Base-by-base conservation (phyloP, 352 stramenopile species). In the Globisporangium yorkense region DNA sequence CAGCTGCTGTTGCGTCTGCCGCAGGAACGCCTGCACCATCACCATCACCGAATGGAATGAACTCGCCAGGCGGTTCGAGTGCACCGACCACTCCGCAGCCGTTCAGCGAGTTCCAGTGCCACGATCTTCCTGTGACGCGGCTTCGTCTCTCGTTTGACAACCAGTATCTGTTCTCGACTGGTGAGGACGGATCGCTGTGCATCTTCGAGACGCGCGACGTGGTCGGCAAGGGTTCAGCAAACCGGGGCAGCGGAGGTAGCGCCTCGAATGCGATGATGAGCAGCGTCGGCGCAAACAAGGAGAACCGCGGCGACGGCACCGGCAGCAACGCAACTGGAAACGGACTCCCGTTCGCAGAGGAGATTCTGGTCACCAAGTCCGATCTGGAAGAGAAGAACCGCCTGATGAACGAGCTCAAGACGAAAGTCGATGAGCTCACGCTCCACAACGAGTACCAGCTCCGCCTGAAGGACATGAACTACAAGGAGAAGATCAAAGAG, bases 391-490 rank as follows among this genome's bases (percentile, higher is more conserved):
- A 98, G 60, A 97, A 96, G 52, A 88, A 96, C 37, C 74, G 76
- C 1, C 66, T 96, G 9, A 97, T 98, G 86, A 78, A 85, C 41
- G 92, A 98, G 45, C 79, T 98, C 40, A 96, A 96, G 59, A 95
- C 78, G 27, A 98, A 98, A 70, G 89, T 98, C 3, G 92, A 98
- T 21, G 93, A 98, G 50, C 72, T 98, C 21, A 94, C 80, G 15
- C 70, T 97, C 9, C 89, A 98, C 61, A 98, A 98, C 62, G 94
- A 98, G 49, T 98, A 98, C 57, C 90, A 98, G 52, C 67, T 98
- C 37, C 80, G 94, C 3, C 66, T 98, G 33, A 97, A 98, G 56
- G 92, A 98, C 61, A 97, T 98, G 74, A 97, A 97, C 66, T 97
- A 97, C 72, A 90, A 87, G 52, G 94, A 98, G 61, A 97, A 98